Percentiles rank a stretch among this genome's conserved stretches.
These are phyloP conservation scores for Alternaria infectoria DNA, from an alignment of 2,329 filamentous ascomycete genomes.

Conservation along the genomic window DNA sequence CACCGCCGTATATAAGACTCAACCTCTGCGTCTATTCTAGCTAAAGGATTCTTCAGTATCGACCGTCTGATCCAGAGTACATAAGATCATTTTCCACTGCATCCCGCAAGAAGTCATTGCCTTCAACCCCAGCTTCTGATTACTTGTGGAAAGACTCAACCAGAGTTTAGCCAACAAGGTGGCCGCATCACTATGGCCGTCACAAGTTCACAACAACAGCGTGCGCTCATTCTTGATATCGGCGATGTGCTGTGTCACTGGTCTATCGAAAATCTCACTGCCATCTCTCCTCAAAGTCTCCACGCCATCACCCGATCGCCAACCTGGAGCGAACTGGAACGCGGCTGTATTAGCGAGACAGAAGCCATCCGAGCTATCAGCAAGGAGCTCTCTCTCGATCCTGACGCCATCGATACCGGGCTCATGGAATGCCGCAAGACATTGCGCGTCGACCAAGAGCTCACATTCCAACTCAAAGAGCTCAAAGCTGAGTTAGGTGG, in stretches of 20 bases:
- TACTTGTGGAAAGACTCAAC: no score
- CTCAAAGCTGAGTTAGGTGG: slow-evolving; percentile 18
- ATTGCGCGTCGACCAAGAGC: slow-evolving; percentile 26
- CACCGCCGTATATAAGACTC: no score
- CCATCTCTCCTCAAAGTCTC: slow-evolving; percentile 25
- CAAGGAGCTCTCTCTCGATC: slow-evolving; percentile 28
- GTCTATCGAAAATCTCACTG: slow-evolving; percentile 31
- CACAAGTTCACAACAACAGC: neutral
- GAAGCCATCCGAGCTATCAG: slow-evolving; percentile 18
- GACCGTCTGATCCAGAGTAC: no score
- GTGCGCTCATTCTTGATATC: slow-evolving; percentile 43
- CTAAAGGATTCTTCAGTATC: no score
- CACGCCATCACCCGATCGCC: slow-evolving; percentile 31
- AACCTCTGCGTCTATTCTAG: no score
- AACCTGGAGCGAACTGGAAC: slow-evolving; percentile 38
- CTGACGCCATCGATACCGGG: slow-evolving; percentile 31
- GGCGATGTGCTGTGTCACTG: slow-evolving; percentile 47
- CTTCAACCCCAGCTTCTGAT: no score
- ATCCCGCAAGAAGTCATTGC: no score
- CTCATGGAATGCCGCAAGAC: slow-evolving; percentile 38
- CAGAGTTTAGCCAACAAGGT: neutral
- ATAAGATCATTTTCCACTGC: no score
- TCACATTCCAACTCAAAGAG: slow-evolving; percentile 27
- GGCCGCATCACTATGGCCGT: neutral
- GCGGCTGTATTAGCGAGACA: slow-evolving; percentile 30